phyloP scores from a whole-genome alignment of 106 monocot genomes.

The Ottelia alismoides region DNA sequence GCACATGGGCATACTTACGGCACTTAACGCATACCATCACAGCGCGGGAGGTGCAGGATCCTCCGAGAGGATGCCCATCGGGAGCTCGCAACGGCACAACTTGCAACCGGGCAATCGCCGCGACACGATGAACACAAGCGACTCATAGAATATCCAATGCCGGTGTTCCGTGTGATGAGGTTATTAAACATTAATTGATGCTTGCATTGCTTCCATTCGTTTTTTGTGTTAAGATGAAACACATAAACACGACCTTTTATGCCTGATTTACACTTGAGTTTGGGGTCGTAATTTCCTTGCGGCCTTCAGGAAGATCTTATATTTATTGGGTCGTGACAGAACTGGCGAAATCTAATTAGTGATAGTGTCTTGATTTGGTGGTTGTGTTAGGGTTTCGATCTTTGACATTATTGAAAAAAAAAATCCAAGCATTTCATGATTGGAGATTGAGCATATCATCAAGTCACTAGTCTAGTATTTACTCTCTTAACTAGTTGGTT shows the following conservation, averaged over 20 bases:
- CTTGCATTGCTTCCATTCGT: background rate
- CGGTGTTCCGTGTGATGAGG: background rate
- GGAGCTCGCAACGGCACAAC: background rate
- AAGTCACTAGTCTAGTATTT: too few relatives aligned
- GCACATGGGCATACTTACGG: constrained; percentile 33
- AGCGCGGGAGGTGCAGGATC: background rate
- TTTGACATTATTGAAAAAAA: background rate
- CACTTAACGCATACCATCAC: constrained; percentile 33
- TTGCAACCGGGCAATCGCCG: constrained; percentile 9
- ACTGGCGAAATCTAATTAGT: background rate
- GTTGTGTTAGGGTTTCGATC: too few relatives aligned
- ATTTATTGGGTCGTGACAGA: background rate
- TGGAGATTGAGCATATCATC: too few relatives aligned
- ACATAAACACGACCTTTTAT: background rate
- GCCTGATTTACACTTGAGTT: background rate
- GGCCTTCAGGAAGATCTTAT: background rate
- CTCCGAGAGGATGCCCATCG: too few relatives aligned
- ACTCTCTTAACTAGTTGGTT: too few relatives aligned
- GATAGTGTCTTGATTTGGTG: too few relatives aligned
- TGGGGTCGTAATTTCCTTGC: background rate
- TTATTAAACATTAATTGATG: background rate
- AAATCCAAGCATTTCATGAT: too few relatives aligned
- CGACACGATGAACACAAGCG: constrained; percentile 43
- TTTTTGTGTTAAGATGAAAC: background rate
- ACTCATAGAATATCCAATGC: constrained; percentile 11